Base-by-base conservation (phyloP, 1,284 basidiomycete species). In the Apiotrichum sp. region DNA sequence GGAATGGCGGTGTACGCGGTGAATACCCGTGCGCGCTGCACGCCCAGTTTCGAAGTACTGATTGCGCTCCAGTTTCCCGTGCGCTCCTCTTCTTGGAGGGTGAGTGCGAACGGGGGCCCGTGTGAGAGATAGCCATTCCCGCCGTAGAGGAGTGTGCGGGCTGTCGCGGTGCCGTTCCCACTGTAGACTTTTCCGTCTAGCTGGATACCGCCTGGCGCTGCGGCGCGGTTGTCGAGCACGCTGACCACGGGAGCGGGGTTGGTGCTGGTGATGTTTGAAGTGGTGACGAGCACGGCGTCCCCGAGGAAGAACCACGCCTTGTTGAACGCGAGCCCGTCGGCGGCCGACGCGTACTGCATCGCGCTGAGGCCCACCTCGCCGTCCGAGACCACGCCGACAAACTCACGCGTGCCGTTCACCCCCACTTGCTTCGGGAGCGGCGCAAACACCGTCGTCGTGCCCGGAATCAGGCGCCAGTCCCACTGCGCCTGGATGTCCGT, bases 391-490 rank as follows among this genome's bases (percentile, higher is more conserved):
- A 84, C 84, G 2, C 85, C 86, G 11, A 86, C 85, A 65, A 84
- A 86, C 6, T 71, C 59, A 53, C 83, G 78, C 6, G 78, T 68
- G 0, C 84, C 85, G 0, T 66, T 74, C 53, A 75, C 71, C 11
- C 65, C 59, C 3, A 79, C 77, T 8, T 71, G 67, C 8, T 52
- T 65, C 61, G 83, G 84, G 40, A 64, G 66, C 11, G 76, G 6
- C 81, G 83, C 5, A 70, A 78, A 65, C 83, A 86, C 67, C 83
- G 80, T 79, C 0, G 85, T 87, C n/a, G 76, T 86, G 1, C 85
- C 85, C 4, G 86, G 85, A 44, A 87, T 82, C 13, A 86, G 74
- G 63, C 85, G 81, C 85, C 85, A 87, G 66, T 87, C 84, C 85
- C 84, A 86, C 2, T 81, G 78, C 1, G 81, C 84, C 6, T 80